phyloP scores from a whole-genome alignment of 208 protist species.

The Leishmania turanica region DNA sequence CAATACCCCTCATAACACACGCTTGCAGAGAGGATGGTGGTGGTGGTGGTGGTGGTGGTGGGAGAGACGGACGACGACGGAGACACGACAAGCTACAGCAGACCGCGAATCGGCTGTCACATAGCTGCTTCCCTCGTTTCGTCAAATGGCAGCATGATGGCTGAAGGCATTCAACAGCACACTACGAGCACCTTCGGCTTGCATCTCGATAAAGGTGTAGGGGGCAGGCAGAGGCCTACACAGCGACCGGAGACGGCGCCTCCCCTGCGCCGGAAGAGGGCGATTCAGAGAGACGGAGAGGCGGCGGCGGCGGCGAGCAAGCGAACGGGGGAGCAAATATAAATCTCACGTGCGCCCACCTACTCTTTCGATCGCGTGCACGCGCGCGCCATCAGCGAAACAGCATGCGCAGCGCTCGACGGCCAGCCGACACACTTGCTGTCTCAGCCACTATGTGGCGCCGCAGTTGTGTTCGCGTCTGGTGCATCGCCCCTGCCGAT shows the following conservation, averaged over 20 bases:
- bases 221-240: background rate
- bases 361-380: background rate
- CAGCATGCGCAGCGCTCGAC: background rate
- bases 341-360: background rate
- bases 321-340: background rate
- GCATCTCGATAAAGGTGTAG: background rate
- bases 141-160: background rate
- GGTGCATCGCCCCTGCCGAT: conserved; percentile 19
- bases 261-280: background rate
- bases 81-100: background rate
- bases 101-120: background rate
- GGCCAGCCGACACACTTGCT: background rate
- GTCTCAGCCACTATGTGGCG: background rate
- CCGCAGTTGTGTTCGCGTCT: conserved; percentile 21
- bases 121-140: background rate
- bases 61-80: background rate
- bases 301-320: background rate
- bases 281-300: background rate
- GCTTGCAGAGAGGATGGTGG: background rate
- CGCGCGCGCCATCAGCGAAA: background rate
- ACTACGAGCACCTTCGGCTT: background rate
- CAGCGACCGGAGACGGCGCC: background rate
- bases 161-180: background rate
- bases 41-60: background rate
- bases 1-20: background rate